A percentile compares a stretch with the other conserved stretches of the same genome.
Conservation (phyloP, 306 rosid species). For the Dalbergia cultrata region DNA sequence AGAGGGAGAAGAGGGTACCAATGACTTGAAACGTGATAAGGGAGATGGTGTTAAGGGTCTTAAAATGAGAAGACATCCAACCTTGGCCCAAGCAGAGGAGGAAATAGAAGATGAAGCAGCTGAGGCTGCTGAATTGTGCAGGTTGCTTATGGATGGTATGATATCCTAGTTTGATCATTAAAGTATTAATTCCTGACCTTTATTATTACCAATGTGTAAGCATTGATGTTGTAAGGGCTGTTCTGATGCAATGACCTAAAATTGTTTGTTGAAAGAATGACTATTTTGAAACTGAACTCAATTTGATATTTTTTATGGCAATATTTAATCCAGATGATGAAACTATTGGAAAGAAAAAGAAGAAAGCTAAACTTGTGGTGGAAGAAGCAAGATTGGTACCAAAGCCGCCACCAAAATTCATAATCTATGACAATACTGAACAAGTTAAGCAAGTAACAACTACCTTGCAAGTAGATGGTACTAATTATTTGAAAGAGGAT, state of each 20-base stretch:
- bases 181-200: slow-evolving; percentile 24
- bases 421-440: slow-evolving; percentile 61
- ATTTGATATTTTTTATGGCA: slow-evolving; percentile 46
- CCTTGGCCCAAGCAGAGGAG: slow-evolving; percentile 90
- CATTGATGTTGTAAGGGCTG: slow-evolving; percentile 21
- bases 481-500: slow-evolving; percentile 69
- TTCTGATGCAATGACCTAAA: slow-evolving; percentile 16
- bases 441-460: slow-evolving; percentile 63
- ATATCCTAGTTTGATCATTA: slow-evolving; percentile 21
- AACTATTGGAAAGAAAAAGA: slow-evolving; percentile 79
- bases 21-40: slow-evolving; percentile 78
- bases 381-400: slow-evolving; percentile 60
- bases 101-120: slow-evolving; percentile 93
- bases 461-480: slow-evolving; percentile 59
- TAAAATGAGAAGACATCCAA: slow-evolving; percentile 88
- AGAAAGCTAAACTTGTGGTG: slow-evolving; percentile 59
- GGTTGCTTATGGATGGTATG: slow-evolving; percentile 95
- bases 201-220: not conserved
- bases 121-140: slow-evolving; percentile 90
- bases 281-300: slow-evolving; percentile 30
- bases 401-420: slow-evolving; percentile 57
- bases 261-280: slow-evolving; percentile 17
- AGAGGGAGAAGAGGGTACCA: slow-evolving; percentile 77
- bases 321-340: slow-evolving; percentile 69
- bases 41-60: slow-evolving; percentile 88